A percentile compares a stretch with the other conserved stretches of the same genome.
Conservation (phyloP, 805 yeast genomes). For the Candida ascalaphidarum region DNA sequence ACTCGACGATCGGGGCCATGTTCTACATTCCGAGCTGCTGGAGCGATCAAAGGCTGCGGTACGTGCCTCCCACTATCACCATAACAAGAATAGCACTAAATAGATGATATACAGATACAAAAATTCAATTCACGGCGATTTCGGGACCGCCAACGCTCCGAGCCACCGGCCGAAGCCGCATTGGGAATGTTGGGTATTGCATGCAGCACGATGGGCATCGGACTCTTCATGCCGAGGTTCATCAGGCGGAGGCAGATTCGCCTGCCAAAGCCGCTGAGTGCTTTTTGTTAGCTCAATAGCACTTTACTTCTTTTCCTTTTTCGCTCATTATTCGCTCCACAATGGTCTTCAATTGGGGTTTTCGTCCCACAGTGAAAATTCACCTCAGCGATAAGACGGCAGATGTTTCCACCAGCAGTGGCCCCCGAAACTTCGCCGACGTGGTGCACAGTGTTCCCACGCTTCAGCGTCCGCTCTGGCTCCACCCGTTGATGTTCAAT, state of each 20-base stretch:
- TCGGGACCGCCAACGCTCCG: neutral
- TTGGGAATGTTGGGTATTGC: neutral
- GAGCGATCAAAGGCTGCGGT: conserved; percentile 29
- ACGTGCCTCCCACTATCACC: no score
- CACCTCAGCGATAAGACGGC: conserved; percentile 1
- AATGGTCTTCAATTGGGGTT: conserved; percentile 7
- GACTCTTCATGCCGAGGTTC: no score
- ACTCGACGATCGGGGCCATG: conserved; percentile 71
- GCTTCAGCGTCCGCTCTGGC: conserved; percentile 29
- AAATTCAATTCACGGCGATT: neutral
- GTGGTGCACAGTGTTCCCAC: conserved; percentile 5
- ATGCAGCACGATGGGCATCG: no score
- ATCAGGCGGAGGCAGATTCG: no score
- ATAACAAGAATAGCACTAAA: conserved; percentile 4
- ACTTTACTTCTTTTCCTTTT: no score
- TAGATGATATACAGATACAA: neutral
- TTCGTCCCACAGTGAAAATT: conserved; percentile 8
- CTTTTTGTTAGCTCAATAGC: no score
- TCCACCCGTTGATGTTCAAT: conserved; percentile 56
- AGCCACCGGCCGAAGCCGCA: neutral
- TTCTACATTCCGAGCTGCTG: conserved; percentile 39
- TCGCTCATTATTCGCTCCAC: no score
- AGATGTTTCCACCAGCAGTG: conserved; percentile 5
- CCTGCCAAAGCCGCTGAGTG: no score
- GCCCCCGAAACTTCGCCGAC: no score